Evolutionary conservation across 768 basidiomycete genomes (phyloP).

Genomic region (Leccinellum luteum): DNA sequence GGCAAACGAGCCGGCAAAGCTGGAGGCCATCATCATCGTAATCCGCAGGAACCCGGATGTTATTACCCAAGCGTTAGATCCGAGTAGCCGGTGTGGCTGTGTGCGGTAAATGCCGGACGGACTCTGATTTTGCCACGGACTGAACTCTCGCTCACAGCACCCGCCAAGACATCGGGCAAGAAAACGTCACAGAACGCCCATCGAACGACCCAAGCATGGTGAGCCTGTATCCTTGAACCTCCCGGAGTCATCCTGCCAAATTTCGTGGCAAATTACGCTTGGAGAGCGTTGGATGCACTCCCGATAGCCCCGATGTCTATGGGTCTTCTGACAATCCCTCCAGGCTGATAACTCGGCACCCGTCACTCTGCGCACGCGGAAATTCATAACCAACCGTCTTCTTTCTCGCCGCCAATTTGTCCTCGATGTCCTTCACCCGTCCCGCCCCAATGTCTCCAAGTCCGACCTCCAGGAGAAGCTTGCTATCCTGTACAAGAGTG

Average conservation of each 20-base stretch:
- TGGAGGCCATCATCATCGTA: conserved; percentile 6
- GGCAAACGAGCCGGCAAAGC: conserved; percentile 47
- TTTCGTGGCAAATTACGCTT: conserved; percentile 7
- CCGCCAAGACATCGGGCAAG: conserved; percentile 29
- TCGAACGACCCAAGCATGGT: conserved; percentile 35
- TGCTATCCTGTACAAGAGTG: conserved; percentile 87
- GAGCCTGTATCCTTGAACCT: conserved; percentile 22
- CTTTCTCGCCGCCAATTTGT: conserved; percentile 95
- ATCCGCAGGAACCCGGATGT: not conserved
- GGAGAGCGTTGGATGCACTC: conserved; percentile 28
- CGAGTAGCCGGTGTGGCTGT: conserved; percentile 27
- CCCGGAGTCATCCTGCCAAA: not conserved
- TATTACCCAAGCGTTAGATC: too few species aligned
- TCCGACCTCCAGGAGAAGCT: conserved; percentile 91
- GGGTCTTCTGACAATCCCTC: conserved; percentile 17
- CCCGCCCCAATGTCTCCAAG: conserved; percentile 90
- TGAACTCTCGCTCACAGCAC: conserved; percentile 11
- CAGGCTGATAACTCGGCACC: conserved; percentile 81
- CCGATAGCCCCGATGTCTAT: conserved; percentile 21
- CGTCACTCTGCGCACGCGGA: conserved; percentile 95
- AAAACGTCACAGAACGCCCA: conserved; percentile 21
- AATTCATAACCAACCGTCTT: conserved; percentile 99
- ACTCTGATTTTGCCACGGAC: conserved; percentile 22
- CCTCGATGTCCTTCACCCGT: conserved; percentile 94
- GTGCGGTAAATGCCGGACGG: conserved; percentile 46